phyloP scores from a whole-genome alignment of 202 grass and related monocot species.

The Saccharum hybrid region DNA sequence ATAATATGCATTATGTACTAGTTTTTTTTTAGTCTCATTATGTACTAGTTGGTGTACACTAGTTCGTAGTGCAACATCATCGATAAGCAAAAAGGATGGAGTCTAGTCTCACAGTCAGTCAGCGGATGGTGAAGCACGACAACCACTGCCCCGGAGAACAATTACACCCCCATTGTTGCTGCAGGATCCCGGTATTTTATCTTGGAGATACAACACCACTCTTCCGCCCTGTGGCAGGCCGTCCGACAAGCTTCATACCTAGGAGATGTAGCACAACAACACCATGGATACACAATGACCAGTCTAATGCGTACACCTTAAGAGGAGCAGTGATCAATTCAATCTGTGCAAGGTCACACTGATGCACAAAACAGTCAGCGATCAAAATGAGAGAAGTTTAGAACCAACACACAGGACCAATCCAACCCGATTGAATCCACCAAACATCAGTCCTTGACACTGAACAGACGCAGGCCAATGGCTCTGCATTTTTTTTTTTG shows the following conservation, averaged over 20 bases:
- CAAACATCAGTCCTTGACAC: neutral
- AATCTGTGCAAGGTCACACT: neutral
- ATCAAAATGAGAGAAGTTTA: neutral
- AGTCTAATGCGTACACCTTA: neutral
- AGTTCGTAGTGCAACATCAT: neutral
- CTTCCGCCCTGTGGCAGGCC: neutral
- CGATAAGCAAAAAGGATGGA: neutral
- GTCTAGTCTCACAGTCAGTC: neutral
- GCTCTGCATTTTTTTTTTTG: neutral
- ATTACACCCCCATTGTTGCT: neutral
- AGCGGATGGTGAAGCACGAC: neutral
- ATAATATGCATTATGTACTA: neutral
- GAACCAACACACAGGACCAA: slow-evolving; percentile 7
- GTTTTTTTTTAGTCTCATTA: neutral
- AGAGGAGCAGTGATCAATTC: neutral
- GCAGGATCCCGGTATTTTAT: neutral
- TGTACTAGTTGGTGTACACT: neutral
- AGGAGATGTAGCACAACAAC: neutral
- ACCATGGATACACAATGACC: neutral
- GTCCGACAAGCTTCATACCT: neutral
- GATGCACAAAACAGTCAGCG: neutral
- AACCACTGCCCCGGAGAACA: neutral
- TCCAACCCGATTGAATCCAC: neutral
- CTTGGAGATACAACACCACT: neutral
- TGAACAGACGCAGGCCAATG: neutral